Evolutionary conservation across 2,329 filamentous ascomycete species (phyloP).

Genomic region (Coniochaeta sp.): DNA sequence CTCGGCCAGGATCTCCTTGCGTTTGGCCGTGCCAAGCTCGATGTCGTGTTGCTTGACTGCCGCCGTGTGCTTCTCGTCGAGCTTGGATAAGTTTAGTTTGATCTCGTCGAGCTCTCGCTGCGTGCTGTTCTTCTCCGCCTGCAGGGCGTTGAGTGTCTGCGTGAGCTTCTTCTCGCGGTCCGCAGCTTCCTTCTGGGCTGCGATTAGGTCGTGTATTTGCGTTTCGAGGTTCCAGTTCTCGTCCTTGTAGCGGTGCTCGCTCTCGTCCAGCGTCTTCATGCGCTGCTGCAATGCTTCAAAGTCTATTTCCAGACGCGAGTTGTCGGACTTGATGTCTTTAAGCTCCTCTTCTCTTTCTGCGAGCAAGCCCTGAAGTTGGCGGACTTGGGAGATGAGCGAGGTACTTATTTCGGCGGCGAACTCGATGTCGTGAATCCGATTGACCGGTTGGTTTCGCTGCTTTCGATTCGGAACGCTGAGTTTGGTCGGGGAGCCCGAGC

Average conservation of each 20-base stretch:
- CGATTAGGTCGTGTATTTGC: conserved; percentile 75
- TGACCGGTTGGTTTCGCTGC: conserved; percentile 81
- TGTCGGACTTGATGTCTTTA: conserved; percentile 66
- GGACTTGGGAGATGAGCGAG: conserved; percentile 86
- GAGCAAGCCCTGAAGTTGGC: conserved; percentile 78
- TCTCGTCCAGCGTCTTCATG: conserved; percentile 79
- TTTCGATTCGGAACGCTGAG: conserved; percentile 80
- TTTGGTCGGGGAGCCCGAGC: conserved; percentile 82
- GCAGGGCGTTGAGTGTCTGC: conserved; percentile 61
- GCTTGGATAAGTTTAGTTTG: conserved; percentile 69
- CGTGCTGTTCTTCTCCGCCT: conserved; percentile 66
- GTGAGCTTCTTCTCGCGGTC: conserved; percentile 79
- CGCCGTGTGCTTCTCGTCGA: conserved; percentile 72
- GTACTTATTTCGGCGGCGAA: conserved; percentile 98
- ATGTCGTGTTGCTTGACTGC: conserved; percentile 79
- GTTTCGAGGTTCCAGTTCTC: conserved; percentile 98
- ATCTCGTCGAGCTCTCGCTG: conserved; percentile 90
- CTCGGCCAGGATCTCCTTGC: conserved; percentile 71
- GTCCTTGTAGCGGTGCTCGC: conserved; percentile 92
- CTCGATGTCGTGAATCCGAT: conserved; percentile 89
- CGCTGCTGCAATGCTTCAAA: conserved; percentile 72
- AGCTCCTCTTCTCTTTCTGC: conserved; percentile 83
- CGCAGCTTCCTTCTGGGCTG: conserved; percentile 64
- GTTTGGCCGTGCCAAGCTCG: conserved; percentile 76
- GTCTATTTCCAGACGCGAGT: conserved; percentile 74